Evolutionary conservation across 371 early-diverging fungal genomes (phyloP).

Genomic region (Apophysomyces variabilis): DNA sequence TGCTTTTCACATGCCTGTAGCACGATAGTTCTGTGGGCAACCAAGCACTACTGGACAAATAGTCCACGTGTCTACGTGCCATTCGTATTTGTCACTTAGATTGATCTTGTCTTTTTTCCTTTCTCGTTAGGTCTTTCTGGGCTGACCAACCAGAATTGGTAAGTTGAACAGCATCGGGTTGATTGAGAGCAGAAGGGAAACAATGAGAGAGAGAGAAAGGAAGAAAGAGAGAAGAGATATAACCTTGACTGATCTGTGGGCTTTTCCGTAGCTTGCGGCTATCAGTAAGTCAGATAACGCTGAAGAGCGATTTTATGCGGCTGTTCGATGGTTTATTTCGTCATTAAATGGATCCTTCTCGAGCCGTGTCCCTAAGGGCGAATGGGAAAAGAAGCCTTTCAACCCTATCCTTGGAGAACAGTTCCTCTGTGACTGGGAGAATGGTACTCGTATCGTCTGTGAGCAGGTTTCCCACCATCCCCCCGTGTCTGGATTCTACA

Average conservation of each 20-base stretch:
- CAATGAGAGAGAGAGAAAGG: neutral
- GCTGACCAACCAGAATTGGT: slow-evolving; percentile 52
- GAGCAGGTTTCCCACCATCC: slow-evolving; percentile 86
- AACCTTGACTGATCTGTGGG: neutral
- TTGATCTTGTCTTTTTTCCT: slow-evolving; percentile 10
- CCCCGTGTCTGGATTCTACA: slow-evolving; percentile 72
- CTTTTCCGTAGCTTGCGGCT: slow-evolving; percentile 41
- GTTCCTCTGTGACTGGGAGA: slow-evolving; percentile 74
- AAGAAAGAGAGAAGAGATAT: neutral
- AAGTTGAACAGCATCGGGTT: slow-evolving; percentile 16
- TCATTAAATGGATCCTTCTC: slow-evolving; percentile 76
- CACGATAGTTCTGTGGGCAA: slow-evolving; percentile 3
- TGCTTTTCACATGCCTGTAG: slow-evolving; percentile 9
- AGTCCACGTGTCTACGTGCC: slow-evolving; percentile 5
- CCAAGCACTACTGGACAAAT: neutral
- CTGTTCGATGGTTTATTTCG: slow-evolving; percentile 79
- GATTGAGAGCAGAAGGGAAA: too few species aligned
- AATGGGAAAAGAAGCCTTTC: slow-evolving; percentile 86
- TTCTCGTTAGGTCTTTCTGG: slow-evolving; percentile 43
- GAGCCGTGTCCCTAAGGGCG: slow-evolving; percentile 69
- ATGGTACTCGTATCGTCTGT: slow-evolving; percentile 66
- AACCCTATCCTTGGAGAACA: slow-evolving; percentile 89
- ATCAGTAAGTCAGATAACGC: slow-evolving; percentile 62
- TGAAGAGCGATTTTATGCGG: slow-evolving; percentile 75
- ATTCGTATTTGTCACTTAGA: slow-evolving; percentile 6